Base-by-base conservation (phyloP, 257 asterid species). In the Petrea volubilis region DNA sequence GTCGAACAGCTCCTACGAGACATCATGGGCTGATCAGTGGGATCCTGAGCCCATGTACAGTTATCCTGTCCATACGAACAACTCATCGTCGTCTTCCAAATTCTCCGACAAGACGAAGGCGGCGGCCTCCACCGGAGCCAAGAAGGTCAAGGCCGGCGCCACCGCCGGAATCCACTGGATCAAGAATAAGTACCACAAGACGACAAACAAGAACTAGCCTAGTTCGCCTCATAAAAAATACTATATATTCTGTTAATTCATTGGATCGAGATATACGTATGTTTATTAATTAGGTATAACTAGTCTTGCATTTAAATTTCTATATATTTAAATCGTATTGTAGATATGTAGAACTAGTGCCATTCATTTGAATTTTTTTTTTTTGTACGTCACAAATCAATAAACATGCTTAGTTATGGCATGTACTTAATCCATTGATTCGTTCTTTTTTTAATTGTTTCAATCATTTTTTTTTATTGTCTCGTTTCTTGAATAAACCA, bases 11-110 rank as follows among this genome's bases (percentile, higher is more conserved):
- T 82, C 91, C 3, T 67, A 85, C 71, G 98, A 89, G 77, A 84
- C 89, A 13, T 84, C 98, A 3, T 88, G 95, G 95, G 95, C 95
- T n/a, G 95, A 85, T 70, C 91, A 85, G 63, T 88, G 95, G 95
- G 95, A 88, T 72, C 83, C 91, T 13, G 71, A 82, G 71, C 89
- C 87, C 0, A 46, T 63, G 36, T 76, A 84, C 62, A 46, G 44
- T 14, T 43, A 80, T 61, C 79, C 81, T 15, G 61, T 46, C 53
- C 7, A 29, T 34, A 60, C 71, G 7, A 64, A 36, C 43, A 72
- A 92, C 13, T 43, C 34, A 49, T 73, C 76, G 44, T 43, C 78
- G 0, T 65, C 86, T 1, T 83, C 87, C 7, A 87, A 80, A 29
- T 49, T 81, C 10, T 76, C 89, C 17, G 90, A 53, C 46, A 89